Evolutionary conservation across 257 asterid genomes (phyloP), one percentile per base, ranked within the genome.

Genomic region (Knoxia roxburghii): DNA sequence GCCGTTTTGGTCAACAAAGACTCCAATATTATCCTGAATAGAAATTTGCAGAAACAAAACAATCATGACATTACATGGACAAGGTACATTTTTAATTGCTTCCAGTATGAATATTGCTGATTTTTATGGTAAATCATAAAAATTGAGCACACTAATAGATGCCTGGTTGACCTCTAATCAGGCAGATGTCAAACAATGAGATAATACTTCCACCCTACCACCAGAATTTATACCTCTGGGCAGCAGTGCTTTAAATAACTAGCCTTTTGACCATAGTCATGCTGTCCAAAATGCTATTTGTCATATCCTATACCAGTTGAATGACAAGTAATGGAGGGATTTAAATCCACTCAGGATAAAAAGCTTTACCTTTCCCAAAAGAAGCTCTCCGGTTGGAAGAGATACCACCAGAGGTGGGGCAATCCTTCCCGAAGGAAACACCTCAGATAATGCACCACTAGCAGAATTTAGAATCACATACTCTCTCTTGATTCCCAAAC

Each of bases 1-100:
- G 37, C 99, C 99, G 48, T 90, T 94, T 87, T 94, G 97, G 79
- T 94, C 95, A 69, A 94, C 96, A 81, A 94, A 84, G 69, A 94
- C 90, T 67, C 99, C 99, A 73, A 94, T 90, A 75, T 94, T 94
- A 75, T 94, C 99, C 99, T 94, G 83, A 66, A 73, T 51, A 70
- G 72, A 74, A 35, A 65, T 30, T 33, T 12, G 54, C 4, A 76
- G 29, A 61, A 37, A 57, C 10, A 39, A 11, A 20, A 41, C 26
- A 7, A 49, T 72, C 18, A 48, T 33, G 33, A 21, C 29, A 41
- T 27, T 27, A 27, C 6, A 57, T 7, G 33, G 27, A 29, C 5
- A 37, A 60, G 9, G 49, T 20, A 60, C 49, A 35, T 35, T 26
- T 26, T 5, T 2, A 60, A 37, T 18, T 21, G 29, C 15, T 32